Conservation (phyloP, 768 basidiomycete species). For the Leccinum imitatum region DNA sequence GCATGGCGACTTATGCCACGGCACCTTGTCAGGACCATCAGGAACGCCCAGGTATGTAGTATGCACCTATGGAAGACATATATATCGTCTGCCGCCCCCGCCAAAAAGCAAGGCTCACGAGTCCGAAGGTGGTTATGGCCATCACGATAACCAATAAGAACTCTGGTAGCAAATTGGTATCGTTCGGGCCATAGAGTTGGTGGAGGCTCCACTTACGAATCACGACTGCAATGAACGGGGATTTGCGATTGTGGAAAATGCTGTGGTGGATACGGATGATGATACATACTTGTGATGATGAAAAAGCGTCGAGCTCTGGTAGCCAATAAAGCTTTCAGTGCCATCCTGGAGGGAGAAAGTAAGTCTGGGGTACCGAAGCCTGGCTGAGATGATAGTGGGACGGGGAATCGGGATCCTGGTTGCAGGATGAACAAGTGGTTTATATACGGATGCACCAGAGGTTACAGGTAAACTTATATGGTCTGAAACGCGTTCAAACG, state of each 20-base stretch:
- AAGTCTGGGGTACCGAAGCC: conserved; percentile 14
- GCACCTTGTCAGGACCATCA: conserved; percentile 51
- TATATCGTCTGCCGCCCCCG: conserved; percentile 4
- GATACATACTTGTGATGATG: conserved; percentile 62
- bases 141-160: conserved; percentile 71
- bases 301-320: conserved; percentile 73
- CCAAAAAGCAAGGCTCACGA: conserved; percentile 40
- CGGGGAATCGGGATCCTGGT: not conserved
- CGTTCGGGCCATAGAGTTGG: not conserved
- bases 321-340: conserved; percentile 65
- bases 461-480: too few relatives aligned
- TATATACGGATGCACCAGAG: too few relatives aligned
- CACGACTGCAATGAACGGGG: conserved; percentile 39
- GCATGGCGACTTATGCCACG: not conserved
- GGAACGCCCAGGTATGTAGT: conserved; percentile 30
- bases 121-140: conserved; percentile 67
- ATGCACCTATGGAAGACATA: conserved; percentile 44
- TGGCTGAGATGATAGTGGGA: conserved; percentile 14
- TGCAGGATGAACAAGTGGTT: too few relatives aligned
- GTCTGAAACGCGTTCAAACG: too few relatives aligned
- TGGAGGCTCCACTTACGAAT: conserved; percentile 51
- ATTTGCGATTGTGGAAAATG: conserved; percentile 8
- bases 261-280: not conserved
- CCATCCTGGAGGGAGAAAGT: conserved; percentile 46
- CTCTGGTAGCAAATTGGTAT: conserved; percentile 46